Base-by-base conservation (phyloP, 805 yeast genomes). In the Novakomyces olei region DNA sequence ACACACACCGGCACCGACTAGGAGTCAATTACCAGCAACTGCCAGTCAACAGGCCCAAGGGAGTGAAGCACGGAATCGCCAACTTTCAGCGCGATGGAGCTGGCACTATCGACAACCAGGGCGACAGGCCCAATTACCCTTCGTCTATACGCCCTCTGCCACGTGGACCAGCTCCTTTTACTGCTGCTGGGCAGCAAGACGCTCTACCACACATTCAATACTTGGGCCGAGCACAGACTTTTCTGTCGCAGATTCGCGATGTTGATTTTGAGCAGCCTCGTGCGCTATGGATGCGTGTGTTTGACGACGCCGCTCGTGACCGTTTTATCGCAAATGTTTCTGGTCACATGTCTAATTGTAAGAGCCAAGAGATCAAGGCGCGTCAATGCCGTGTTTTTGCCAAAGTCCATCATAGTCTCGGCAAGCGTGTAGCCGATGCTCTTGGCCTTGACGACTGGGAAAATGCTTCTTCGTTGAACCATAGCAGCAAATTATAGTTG, bases 251-350 rank as follows among this genome's bases (percentile, higher is more conserved):
- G 5, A 52, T 53, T 14, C 73, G 69, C 33, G 78, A 67, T 38
- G 56, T 59, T 41, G 93, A 83, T 57, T 83, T 58, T 52, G 63
- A 54, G 40, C 93, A 83, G 58, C 75, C 93, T 34, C 59, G 72
- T 39, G 69, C 53, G 20, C 64, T 83, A 45, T 83, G 79, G 69
- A 6, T n/a, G 12, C 16, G n/a, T 8, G 63, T 73, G 37, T 85
- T 77, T 25, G n/a, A n/a, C n/a, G n/a, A n/a, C n/a, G 69, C 72
- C 46, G 69, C 75, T 9, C 93, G 79, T 57, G 66, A 62, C 46
- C 67, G 77, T 44, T 62, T 85, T 50, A 77, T 83, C 32, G 77
- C 73, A 53, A 83, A 83, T 52, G 62, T 85, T 41, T 72, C 91
- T 15, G 73, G 58, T 26, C 93, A 83, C 51, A 75, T 48, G 24